phyloP scores from a whole-genome alignment of 768 basidiomycete genomes.

The Tricholoma sp. region DNA sequence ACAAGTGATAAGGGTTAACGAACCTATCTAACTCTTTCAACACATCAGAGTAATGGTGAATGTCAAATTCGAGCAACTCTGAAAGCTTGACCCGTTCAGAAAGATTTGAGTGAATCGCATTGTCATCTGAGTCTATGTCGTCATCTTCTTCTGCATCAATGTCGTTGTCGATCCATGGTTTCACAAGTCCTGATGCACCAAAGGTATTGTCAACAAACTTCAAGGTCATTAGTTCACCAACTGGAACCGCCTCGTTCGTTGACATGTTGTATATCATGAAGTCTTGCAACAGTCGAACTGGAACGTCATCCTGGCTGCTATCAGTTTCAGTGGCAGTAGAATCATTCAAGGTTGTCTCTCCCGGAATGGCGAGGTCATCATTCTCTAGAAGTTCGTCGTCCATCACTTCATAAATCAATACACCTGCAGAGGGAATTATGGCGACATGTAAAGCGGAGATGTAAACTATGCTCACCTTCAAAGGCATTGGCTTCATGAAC shows the following conservation, averaged over 20 bases:
- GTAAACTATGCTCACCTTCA: not conserved
- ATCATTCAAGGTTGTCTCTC: slow-evolving; percentile 30
- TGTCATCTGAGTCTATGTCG: slow-evolving; percentile 26
- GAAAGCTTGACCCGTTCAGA: slow-evolving; percentile 32
- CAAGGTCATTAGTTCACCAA: slow-evolving; percentile 34
- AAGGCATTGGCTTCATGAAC: not conserved
- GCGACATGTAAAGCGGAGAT: not conserved
- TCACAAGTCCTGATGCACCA: slow-evolving; percentile 36
- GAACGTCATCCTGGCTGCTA: slow-evolving; percentile 36
- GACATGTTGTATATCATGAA: slow-evolving; percentile 47
- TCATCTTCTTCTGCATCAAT: slow-evolving; percentile 28
- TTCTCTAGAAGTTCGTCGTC: slow-evolving; percentile 35
- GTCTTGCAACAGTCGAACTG: slow-evolving; percentile 50
- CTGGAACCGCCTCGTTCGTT: slow-evolving; percentile 33
- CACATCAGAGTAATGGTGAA: slow-evolving; percentile 34
- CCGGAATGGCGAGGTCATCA: slow-evolving; percentile 34
- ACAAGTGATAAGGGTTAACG: slow-evolving; percentile 9
- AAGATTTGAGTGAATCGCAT: slow-evolving; percentile 9
- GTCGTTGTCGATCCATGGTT: slow-evolving; percentile 30
- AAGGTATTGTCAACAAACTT: slow-evolving; percentile 22
- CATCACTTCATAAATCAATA: slow-evolving; percentile 9
- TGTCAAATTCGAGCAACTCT: slow-evolving; percentile 39
- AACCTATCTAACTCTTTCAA: slow-evolving; percentile 41
- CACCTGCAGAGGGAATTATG: slow-evolving; percentile 1
- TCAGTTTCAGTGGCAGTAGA: slow-evolving; percentile 10